A percentile compares a stretch with the other conserved stretches of the same genome.
Conservation (phyloP, 2,329 filamentous ascomycete species). For the Aspergillus novoparasiticus region DNA sequence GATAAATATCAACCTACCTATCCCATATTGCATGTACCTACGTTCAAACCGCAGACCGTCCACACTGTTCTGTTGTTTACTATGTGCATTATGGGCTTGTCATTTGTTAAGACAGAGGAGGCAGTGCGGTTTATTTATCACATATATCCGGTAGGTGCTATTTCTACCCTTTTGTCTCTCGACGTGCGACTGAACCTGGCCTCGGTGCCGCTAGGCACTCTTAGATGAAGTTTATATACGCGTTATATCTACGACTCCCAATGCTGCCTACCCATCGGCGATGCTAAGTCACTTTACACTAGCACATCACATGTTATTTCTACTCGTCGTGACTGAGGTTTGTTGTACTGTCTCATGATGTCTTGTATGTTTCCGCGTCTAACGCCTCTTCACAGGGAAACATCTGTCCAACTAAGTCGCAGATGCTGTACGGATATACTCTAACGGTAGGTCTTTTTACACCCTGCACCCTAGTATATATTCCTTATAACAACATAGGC, state of each 20-base stretch:
- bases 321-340: not conserved
- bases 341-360: not conserved
- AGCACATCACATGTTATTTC: not conserved
- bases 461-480: no score
- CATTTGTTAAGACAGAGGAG: not conserved
- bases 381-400: not conserved
- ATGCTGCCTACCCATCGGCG: not conserved
- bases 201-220: not conserved
- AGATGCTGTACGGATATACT: not conserved
- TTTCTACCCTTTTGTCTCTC: no score
- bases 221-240: not conserved
- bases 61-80: not conserved
- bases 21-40: not conserved
- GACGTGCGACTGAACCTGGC: not conserved
- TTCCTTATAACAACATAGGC: not conserved
- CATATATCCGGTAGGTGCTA: not conserved
- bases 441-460: not conserved
- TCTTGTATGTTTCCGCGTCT: not conserved
- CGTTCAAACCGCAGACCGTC: not conserved
- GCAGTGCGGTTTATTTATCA: not conserved
- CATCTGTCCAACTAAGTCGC: not conserved
- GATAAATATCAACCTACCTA: conserved; percentile 1
- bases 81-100: not conserved
- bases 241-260: not conserved
- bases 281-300: not conserved